Base-by-base conservation (phyloP, 805 yeast species). In the Myxozyma sirexii region DNA sequence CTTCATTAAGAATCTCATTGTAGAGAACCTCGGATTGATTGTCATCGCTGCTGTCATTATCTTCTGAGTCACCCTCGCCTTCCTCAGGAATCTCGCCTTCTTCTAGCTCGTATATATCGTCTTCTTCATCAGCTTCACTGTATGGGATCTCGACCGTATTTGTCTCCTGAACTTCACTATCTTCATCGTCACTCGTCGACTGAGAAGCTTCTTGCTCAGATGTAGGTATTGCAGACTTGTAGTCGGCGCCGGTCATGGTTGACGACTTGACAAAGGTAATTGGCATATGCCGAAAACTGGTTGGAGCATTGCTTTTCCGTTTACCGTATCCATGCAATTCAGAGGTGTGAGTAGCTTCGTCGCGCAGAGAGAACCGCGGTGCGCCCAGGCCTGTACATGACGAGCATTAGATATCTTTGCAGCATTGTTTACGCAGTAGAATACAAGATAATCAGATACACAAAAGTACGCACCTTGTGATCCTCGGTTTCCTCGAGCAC, bases 1-100 rank as follows among this genome's bases (percentile, higher is more conserved):
- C 67, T 21, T 62, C 67, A 38, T 63, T 55, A 10, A 62, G 51
- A n/a, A 59, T 15, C 35, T 57, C 49, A 15, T 62, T 45, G 38
- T 63, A 58, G 4, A 62, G 37, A 17, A 47, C 23, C 15, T 41
- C 43, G 15, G 21, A n/a, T n/a, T n/a, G 24, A 41, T 26, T 49
- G 10, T 31, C 45, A n/a, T 6, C 29, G 19, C 31, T 54, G 21
- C 51, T 43, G 37, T 39, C 13, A 26, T 35, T 52, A 5, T 56
- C 59, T 3, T n/a, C 49, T 7, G 31, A 35, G 21, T 35, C 41
- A 3, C 33, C 57, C 3, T 53, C 47, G 38, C 6, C 10, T 5
- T 44, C 51, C 8, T 33, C 52, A 12, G 2, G n/a, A 1, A 26
- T 42, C 50, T 39, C 54, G 15, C 47, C 54, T 15, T 38, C 41